phyloP scores from a whole-genome alignment of 306 rosid species.

The Prosopis cineraria region DNA sequence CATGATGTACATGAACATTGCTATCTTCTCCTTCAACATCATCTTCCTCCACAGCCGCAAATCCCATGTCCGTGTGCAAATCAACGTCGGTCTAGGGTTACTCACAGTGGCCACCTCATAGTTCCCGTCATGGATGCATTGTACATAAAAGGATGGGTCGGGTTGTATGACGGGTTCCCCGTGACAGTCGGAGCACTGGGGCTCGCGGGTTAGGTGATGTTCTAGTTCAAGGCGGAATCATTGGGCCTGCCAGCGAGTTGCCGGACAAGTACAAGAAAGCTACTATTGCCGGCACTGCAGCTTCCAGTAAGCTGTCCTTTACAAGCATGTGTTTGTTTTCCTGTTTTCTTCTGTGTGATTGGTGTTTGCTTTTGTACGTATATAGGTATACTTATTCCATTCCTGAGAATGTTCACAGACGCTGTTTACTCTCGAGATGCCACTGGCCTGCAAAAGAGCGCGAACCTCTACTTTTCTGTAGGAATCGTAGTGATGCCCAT shows the following conservation, averaged over 20 bases:
- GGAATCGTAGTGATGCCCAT: conserved; percentile 61
- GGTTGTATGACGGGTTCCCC: conserved; percentile 65
- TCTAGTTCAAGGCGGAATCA: conserved; percentile 73
- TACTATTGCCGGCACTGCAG: conserved; percentile 87
- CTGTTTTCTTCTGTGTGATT: no score
- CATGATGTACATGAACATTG: conserved; percentile 59
- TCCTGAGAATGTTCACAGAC: conserved; percentile 74
- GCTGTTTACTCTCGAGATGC: conserved; percentile 77
- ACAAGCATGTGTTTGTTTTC: no score
- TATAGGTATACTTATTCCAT: conserved; percentile 77
- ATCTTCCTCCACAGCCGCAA: conserved; percentile 61
- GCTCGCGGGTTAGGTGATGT: conserved; percentile 71
- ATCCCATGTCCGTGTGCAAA: conserved; percentile 57
- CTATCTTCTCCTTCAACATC: conserved; percentile 55
- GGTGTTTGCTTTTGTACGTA: not conserved
- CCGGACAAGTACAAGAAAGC: conserved; percentile 89
- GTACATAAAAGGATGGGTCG: conserved; percentile 71
- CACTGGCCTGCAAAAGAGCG: conserved; percentile 69
- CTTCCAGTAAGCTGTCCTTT: no score
- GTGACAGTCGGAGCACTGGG: conserved; percentile 56
- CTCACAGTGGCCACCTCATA: conserved; percentile 53
- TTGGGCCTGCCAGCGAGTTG: conserved; percentile 84
- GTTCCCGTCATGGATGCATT: conserved; percentile 66
- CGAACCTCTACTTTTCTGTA: conserved; percentile 75
- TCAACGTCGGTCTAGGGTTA: conserved; percentile 65